phyloP scores from a whole-genome alignment of 768 basidiomycete species.

The Mycena galericulata region DNA sequence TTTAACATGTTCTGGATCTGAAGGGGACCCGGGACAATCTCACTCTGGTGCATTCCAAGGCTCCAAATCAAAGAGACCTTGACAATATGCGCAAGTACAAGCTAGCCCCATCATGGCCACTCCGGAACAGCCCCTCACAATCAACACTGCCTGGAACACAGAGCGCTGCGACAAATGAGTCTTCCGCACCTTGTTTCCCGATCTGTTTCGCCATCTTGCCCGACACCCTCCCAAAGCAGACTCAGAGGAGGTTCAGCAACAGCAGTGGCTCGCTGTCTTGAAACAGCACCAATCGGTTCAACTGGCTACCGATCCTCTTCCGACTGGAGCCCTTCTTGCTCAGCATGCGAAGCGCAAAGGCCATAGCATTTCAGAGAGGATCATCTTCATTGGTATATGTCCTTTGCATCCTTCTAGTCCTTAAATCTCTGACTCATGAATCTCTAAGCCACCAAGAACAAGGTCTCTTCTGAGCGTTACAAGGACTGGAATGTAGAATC shows the following conservation, averaged over 20 bases:
- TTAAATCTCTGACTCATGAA: no score
- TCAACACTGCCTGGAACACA: not conserved
- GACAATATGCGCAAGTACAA: not conserved
- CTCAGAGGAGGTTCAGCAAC: not conserved
- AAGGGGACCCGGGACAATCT: not conserved
- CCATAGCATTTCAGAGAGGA: not conserved
- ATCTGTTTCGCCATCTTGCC: not conserved
- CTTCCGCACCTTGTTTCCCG: not conserved
- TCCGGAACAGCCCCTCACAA: not conserved
- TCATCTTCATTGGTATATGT: not conserved
- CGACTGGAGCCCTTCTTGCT: not conserved
- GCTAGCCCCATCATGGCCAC: not conserved
- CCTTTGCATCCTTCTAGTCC: not conserved
- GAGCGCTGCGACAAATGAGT: not conserved
- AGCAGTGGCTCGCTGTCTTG: not conserved
- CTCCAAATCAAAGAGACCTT: not conserved
- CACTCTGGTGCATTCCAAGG: not conserved
- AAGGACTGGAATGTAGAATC: no score
- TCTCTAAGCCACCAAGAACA: no score
- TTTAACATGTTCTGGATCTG: not conserved
- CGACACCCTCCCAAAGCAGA: not conserved
- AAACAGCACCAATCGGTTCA: not conserved
- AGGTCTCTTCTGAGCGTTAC: no score
- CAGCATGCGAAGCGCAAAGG: not conserved
- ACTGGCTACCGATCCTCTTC: not conserved